Evolutionary conservation across 164 flowering plant genomes (phyloP), one percentile per base, ranked within the genome.

Genomic region (Dillenia turbinata): DNA sequence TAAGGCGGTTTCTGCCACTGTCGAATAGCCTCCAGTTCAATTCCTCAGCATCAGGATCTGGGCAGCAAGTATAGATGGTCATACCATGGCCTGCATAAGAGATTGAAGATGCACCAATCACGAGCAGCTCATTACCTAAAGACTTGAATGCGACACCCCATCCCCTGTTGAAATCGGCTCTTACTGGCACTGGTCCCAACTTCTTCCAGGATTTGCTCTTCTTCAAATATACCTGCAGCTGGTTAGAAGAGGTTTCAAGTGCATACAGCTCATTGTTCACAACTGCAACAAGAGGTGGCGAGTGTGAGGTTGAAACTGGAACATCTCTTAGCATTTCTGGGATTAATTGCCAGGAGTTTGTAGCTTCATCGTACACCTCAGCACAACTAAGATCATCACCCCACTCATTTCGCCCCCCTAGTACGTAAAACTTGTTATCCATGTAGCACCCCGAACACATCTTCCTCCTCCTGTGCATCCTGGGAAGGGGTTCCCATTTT

Each of bases 111-210:
- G 80, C 84, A 3, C 96, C 96, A 0, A 89, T 83, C 2, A 87
- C 88, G 17, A 89, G 82, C 45, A 92, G 68, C 70, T 83, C 81
- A 54, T 83, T 70, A 1, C 94, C 97, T 52, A 87, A 65, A 0
- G 97, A 83, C 78, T 87, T 89, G 69, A 92, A 92, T 1, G 96
- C 98, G 10, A 92, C 81, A 10, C 98, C 98, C 96, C 98, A 92
- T 14, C 98, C 98, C 58, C 69, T 65, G 49, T 71, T 66, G 14
- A 64, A 71, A 70, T 83, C 89, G 5, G 98, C 95, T 61, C 82
- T 70, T 1, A 89, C 87, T 0, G 98, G 98, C 3, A 79, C 89
- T 3, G 49, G 60, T 9, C 98, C 96, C 26, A 89, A 24, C 12
- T 55, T 77, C 78, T 67, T 87, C 98, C 98, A 92, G 8, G 74